Conservation (phyloP, 2,329 filamentous ascomycete genomes). For the Paecilomyces dactylethromorphus region DNA sequence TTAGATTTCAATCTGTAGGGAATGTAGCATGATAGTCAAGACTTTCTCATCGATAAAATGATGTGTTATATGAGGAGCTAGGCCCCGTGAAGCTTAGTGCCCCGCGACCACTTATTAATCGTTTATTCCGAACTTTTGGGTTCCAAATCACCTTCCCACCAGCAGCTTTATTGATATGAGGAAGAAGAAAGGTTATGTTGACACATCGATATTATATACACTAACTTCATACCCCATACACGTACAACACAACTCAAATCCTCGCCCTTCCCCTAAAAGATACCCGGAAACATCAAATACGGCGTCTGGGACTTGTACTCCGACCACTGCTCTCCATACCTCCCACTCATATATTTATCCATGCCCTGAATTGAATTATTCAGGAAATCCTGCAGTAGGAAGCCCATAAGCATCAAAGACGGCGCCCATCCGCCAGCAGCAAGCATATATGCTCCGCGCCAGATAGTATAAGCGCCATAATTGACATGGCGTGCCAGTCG, state of each 20-base stretch:
- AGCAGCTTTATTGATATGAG: too few species aligned
- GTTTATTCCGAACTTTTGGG: neutral
- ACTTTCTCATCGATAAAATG: too few species aligned
- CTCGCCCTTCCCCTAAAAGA: neutral
- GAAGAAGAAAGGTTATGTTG: too few species aligned
- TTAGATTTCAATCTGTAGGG: too few species aligned
- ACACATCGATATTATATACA: neutral
- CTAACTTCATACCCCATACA: neutral
- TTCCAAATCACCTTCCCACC: too few species aligned
- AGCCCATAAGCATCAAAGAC: slow-evolving; percentile 33
- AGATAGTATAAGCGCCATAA: slow-evolving; percentile 48
- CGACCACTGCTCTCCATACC: slow-evolving; percentile 5
- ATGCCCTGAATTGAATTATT: slow-evolving; percentile 40
- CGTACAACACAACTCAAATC: too few species aligned
- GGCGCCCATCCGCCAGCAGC: slow-evolving; percentile 42
- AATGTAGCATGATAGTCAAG: too few species aligned
- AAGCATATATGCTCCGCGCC: slow-evolving; percentile 45
- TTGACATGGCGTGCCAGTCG: slow-evolving; percentile 47
- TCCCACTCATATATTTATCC: slow-evolving; percentile 43
- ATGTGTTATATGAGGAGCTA: too few species aligned
- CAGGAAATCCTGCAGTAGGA: slow-evolving; percentile 42
- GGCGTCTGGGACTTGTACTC: neutral
- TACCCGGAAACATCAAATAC: neutral
- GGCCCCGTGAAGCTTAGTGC: too few species aligned
- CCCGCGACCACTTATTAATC: too few species aligned